phyloP scores from a whole-genome alignment of 257 asterid species.

The Penstemon newberryi region DNA sequence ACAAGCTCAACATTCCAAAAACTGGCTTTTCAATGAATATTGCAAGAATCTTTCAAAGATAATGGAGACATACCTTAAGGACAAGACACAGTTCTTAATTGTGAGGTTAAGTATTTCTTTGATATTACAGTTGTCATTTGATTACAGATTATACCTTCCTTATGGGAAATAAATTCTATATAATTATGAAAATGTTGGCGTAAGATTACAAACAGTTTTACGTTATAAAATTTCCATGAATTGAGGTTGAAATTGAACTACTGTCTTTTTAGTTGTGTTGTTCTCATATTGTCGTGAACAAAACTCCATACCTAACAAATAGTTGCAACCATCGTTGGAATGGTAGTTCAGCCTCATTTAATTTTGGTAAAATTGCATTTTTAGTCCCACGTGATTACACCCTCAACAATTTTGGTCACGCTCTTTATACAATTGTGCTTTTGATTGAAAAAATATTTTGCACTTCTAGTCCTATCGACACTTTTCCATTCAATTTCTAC shows the following conservation, averaged over 20 bases:
- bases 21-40: slow-evolving; percentile 37
- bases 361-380: too few relatives aligned
- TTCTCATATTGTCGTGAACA: not conserved
- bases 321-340: too few relatives aligned
- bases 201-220: not conserved
- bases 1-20: slow-evolving; percentile 40
- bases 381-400: too few relatives aligned
- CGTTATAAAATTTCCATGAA: slow-evolving; percentile 4
- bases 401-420: too few relatives aligned
- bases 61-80: slow-evolving; percentile 8
- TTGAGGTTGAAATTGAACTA: slow-evolving; percentile 23
- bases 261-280: not conserved
- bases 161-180: not conserved
- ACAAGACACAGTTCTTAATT: slow-evolving; percentile 33
- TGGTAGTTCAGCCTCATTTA: too few relatives aligned
- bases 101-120: slow-evolving; percentile 1
- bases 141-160: not conserved
- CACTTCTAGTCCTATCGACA: too few relatives aligned
- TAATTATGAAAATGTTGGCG: not conserved
- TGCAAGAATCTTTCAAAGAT: slow-evolving; percentile 7
- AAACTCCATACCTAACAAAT: not conserved
- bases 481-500: too few relatives aligned
- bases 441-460: too few relatives aligned
- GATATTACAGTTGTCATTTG: slow-evolving; percentile 8
- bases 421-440: too few relatives aligned